Evolutionary conservation across 768 basidiomycete genomes (phyloP), one percentile per base, ranked within the genome.

Genomic region (Tylopilus felleus): DNA sequence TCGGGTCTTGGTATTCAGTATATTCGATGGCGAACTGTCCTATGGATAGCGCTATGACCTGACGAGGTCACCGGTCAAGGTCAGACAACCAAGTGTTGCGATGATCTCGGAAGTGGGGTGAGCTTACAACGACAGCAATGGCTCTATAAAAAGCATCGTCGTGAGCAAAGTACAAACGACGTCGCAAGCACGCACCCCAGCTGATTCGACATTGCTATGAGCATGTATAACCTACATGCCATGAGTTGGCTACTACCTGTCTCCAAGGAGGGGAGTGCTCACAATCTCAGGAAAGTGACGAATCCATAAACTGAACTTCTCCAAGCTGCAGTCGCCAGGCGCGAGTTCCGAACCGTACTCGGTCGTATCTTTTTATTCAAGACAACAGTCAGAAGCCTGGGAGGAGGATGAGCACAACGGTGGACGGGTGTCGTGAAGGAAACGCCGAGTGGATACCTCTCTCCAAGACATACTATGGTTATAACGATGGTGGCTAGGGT

Each of bases 161-260:
- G 65, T 4, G 50, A 22, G 49, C 45, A 7, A 35, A 5, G n/a
- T 47, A 33, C 27, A 25, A 21, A 40, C 5, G 23, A 47, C 4
- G 17, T 21, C 9, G 35, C 35, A 39, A 42, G 36, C 19, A 75
- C 85, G 68, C 63, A 88, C 87, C 84, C 79, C n/a, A 81, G 52
- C 51, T 87, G 80, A 57, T 85, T 81, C 21, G 86, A 81, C 85
- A 88, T 88, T 23, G 83, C 78, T 48, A 85, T 73, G 16, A 90
- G 76, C 86, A 90, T 88, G 62, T 88, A 89, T 55, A 80, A 69
- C 51, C 86, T 88, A 49, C 10, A 28, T 40, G 14, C 17, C 19
- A 23, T 41, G 48, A 45, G 53, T 59, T 52, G n/a, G 47, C 33
- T 16, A 19, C 43, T 14, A 22, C 33, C 27, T 8, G 28, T 14